Base-by-base conservation (phyloP, 768 basidiomycete genomes). In the Rhizopogon roseolus region DNA sequence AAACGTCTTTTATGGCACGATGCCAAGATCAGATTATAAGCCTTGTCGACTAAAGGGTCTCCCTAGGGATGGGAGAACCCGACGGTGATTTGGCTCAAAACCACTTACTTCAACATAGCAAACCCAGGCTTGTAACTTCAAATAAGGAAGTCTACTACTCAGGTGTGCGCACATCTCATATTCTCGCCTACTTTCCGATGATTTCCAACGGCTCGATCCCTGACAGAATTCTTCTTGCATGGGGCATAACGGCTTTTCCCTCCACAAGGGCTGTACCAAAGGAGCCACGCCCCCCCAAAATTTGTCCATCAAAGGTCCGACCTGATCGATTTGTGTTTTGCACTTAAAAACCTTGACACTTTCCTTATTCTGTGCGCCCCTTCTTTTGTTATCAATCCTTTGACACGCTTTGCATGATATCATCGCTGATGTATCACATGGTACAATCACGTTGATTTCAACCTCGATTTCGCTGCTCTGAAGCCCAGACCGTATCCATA, bases 261-360 rank as follows among this genome's bases (percentile, higher is more conserved):
- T 16, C 43, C 11, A 29, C 29, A 32, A 13, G 44, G 45, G 29
- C 19, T 17, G 11, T 17, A 46, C 45, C 45, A 32, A 46, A 29
- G 46, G 45, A 46, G 34, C 45, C 9, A 22, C 34, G 5, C 11
- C 40, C 5, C 27, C 11, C 34, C 34, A 11, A 36, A 36, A 11
- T 36, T 36, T 5, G 10, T 36, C 34, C 34, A 36, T 29, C 29
- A 8, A 29, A 8, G 29, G 29, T 19, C 22, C 32, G 2, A 25
- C 28, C 16, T 29, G 29, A 6, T 8, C 42, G 41, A 50, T 52
- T 52, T 13, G 51, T 29, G 16, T 29, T 19, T 14, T 9, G 17
- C 50, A 49, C 51, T 36, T 34, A 34, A 49, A 49, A 49, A 49
- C 45, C 29, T 52, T 50, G 22, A 49, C 29, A 25, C 9, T 50